Conservation (phyloP, 805 yeast species). For the Zygosaccharomyces bisporus region DNA sequence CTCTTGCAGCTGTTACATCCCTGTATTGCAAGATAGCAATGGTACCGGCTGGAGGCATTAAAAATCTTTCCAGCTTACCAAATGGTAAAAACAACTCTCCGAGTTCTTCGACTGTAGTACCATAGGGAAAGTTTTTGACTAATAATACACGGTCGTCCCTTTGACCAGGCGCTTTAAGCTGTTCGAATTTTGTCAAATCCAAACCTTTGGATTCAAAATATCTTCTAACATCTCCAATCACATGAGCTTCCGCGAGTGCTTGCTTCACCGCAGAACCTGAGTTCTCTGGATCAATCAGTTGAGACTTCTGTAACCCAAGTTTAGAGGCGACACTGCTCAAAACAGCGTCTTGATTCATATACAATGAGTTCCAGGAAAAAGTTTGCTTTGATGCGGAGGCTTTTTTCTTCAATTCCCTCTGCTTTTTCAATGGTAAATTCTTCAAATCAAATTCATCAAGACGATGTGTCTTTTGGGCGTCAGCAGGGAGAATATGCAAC, state of each 20-base stretch:
- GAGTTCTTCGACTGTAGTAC: conserved; percentile 75
- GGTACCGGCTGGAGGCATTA: conserved; percentile 96
- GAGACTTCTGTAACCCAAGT: conserved; percentile 77
- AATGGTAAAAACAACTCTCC: conserved; percentile 74
- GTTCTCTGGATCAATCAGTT: conserved; percentile 81
- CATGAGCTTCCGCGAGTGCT: conserved; percentile 96
- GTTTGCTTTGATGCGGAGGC: conserved; percentile 80
- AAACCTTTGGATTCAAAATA: conserved; percentile 85
- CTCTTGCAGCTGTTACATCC: conserved; percentile 77
- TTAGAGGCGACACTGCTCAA: conserved; percentile 82
- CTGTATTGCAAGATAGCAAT: conserved; percentile 90
- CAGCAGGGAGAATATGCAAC: conserved; percentile 83
- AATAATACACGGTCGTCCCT: conserved; percentile 77
- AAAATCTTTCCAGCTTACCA: conserved; percentile 73
- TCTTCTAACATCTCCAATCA: conserved; percentile 82
- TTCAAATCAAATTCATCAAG: conserved; percentile 88
- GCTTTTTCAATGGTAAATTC: conserved; percentile 89
- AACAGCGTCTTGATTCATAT: conserved; percentile 87
- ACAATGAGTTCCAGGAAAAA: conserved; percentile 93
- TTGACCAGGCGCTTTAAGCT: conserved; percentile 43
- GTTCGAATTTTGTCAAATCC: conserved; percentile 67
- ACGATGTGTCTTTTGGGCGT: conserved; percentile 73
- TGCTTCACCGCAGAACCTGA: conserved; percentile 90
- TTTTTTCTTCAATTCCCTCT: conserved; percentile 76
- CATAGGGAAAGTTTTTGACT: conserved; percentile 87